Percentiles rank a stretch among this genome's conserved stretches.
Conservation (phyloP, 139 green algal genomes). For the Gonium pectorale region DNA sequence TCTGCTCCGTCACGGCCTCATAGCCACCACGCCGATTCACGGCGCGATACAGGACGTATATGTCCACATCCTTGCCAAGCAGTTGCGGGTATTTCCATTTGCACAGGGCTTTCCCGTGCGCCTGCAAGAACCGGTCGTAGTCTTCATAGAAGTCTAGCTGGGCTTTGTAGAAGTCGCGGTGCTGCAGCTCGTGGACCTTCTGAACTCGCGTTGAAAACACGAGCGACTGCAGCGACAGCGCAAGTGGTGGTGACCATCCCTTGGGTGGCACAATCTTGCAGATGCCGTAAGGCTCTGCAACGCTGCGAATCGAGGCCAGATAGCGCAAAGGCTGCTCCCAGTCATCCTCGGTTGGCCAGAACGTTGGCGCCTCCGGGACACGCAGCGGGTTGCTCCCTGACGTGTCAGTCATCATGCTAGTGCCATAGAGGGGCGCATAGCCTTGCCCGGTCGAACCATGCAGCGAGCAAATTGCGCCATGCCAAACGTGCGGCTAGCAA, state of each 20-base stretch:
- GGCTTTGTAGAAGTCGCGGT: conserved; percentile 45
- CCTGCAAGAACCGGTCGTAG: conserved; percentile 68
- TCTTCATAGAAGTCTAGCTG: conserved; percentile 68
- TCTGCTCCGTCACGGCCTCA: conserved; percentile 70
- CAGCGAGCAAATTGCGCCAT: too few species aligned
- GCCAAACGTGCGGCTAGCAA: too few species aligned
- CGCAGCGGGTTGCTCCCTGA: too few species aligned
- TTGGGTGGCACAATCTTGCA: conserved; percentile 83
- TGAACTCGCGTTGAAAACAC: conserved; percentile 84
- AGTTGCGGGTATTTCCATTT: conserved; percentile 75
- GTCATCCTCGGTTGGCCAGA: conserved; percentile 76
- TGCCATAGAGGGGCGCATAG: too few species aligned
- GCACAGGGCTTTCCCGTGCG: conserved; percentile 53
- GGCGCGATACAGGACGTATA: conserved; percentile 72
- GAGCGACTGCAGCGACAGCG: conserved; percentile 68
- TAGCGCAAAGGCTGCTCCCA: conserved; percentile 81
- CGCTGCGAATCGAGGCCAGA: conserved; percentile 69
- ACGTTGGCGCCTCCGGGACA: conserved; percentile 66
- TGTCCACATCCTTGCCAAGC: conserved; percentile 78
- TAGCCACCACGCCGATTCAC: conserved; percentile 82
- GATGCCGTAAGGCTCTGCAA: conserved; percentile 81
- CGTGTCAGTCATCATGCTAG: too few species aligned
- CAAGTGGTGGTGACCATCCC: conserved; percentile 76
- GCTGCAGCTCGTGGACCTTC: conserved; percentile 85
- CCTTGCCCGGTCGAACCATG: too few species aligned